These are phyloP conservation scores for Aspergillus ruber DNA, from an alignment of 2,329 filamentous ascomycete species.

Conservation along the genomic window DNA sequence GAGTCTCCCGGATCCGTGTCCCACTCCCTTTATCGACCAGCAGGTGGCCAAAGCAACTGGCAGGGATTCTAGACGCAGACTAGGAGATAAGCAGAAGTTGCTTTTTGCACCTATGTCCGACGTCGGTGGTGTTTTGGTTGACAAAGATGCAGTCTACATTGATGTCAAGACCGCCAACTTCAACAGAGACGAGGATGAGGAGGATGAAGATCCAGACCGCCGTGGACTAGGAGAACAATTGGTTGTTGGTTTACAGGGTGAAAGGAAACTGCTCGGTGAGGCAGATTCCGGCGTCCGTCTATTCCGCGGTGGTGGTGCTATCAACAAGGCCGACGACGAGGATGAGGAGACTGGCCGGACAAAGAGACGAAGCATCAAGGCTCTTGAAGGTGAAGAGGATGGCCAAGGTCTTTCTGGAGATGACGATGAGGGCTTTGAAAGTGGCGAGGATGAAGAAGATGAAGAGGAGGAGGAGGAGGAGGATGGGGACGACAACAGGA, in stretches of 20 bases:
- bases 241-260: slow-evolving; percentile 80
- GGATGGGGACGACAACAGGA: slow-evolving; percentile 29
- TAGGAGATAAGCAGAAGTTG: slow-evolving; percentile 96
- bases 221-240: slow-evolving; percentile 92
- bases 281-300: slow-evolving; percentile 76
- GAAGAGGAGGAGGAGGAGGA: slow-evolving; percentile 45
- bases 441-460: slow-evolving; percentile 48
- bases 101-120: slow-evolving; percentile 98
- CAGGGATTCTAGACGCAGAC: slow-evolving; percentile 68
- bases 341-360: slow-evolving; percentile 55
- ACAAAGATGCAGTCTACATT: slow-evolving; percentile 94
- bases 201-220: slow-evolving; percentile 61
- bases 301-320: slow-evolving; percentile 68
- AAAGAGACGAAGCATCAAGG: slow-evolving; percentile 45
- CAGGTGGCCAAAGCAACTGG: slow-evolving; percentile 76
- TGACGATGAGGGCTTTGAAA: slow-evolving; percentile 50
- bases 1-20: slow-evolving; percentile 85
- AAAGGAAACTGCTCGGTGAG: slow-evolving; percentile 74
- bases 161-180: slow-evolving; percentile 68
- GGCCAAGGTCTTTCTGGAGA: slow-evolving; percentile 51
- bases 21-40: slow-evolving; percentile 85
- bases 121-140: slow-evolving; percentile 89
- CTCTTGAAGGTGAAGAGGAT: slow-evolving; percentile 44
- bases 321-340: slow-evolving; percentile 51
- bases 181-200: slow-evolving; percentile 54